Evolutionary conservation across 345 rosid genomes (phyloP), one percentile per base, ranked within the genome.

Genomic region (Citrus maxima): DNA sequence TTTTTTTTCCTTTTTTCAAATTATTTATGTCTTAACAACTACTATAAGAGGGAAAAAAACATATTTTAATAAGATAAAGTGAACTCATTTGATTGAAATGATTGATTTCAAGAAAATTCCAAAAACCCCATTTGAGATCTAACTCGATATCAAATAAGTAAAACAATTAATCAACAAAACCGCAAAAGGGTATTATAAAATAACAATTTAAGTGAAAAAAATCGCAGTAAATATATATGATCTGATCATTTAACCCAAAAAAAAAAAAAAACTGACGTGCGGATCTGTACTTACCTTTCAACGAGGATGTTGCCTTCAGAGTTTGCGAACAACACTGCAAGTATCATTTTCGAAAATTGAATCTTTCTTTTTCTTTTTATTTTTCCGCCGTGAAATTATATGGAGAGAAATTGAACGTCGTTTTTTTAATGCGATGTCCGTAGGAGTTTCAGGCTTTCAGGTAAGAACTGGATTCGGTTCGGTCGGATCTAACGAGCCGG

Each of bases 291-390:
- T 1, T 61, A 90, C 97, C 97, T 78, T 83, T 92, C 97, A 81
- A 90, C 87, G 18, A 90, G 80, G 61, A 92, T 91, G 84, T 92
- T 92, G 38, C 94, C 94, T 49, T 84, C 93, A 61, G 92, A 86
- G 32, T 90, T 92, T 10, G 92, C 89, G 77, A 92, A 90, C 78
- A 92, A 84, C 55, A 89, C 80, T 3, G 97, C 97, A 7, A 92
- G 90, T 70, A 90, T 88, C 94, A 90, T 92, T 75, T 19, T 61
- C 40, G 9, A 18, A 28, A 40, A 6, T 19, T 28, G 30, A 19
- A 10, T 68, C 67, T 64, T n/a, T 61, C 19, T 30, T 49, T 30
- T 30, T 1, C 16, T 49, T 14, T 27, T 22, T 32, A 0, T 51
- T 64, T 51, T 51, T 70, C 38, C 16, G 4, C 51, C 10, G 64